These are phyloP conservation scores for Solanum bukasovii DNA, from an alignment of 257 asterid species.

Conservation along the genomic window DNA sequence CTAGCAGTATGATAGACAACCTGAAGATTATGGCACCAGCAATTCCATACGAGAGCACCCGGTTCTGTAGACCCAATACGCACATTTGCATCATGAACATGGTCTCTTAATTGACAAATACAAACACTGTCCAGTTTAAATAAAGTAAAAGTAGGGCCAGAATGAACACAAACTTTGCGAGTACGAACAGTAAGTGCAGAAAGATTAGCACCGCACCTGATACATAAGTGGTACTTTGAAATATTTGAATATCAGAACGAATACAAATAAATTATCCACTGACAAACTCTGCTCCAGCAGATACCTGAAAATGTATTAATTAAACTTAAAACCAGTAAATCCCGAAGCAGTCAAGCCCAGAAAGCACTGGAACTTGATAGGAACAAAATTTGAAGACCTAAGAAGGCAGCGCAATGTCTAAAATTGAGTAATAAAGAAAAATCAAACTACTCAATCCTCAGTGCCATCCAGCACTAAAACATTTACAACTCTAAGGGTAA, in stretches of 20 bases:
- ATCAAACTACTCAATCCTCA: not conserved
- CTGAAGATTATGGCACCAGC: conserved; percentile 91
- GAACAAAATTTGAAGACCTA: not conserved
- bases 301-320: conserved; percentile 46
- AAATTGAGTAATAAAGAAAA: not conserved
- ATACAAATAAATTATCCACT: conserved; percentile 93
- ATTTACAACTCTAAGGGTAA: not conserved
- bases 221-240: conserved; percentile 79
- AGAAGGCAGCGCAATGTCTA: not conserved
- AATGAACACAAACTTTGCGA: conserved; percentile 2
- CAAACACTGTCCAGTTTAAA: not conserved
- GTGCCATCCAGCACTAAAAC: not conserved
- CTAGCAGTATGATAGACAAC: conserved; percentile 77
- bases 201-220: conserved; percentile 46
- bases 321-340: not conserved
- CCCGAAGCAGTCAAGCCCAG: not conserved
- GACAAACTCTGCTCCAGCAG: conserved; percentile 95
- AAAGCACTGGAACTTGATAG: not conserved
- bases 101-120: conserved; percentile 1
- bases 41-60: conserved; percentile 94
- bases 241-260: conserved; percentile 86
- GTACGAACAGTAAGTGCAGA: not conserved
- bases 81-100: conserved; percentile 5
- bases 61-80: conserved; percentile 36
- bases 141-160: conserved; percentile 1